Percentiles rank a stretch among this genome's conserved stretches.
Evolutionary conservation across 2,329 filamentous ascomycete species (phyloP).

Genomic region (Colletotrichum liriopes): DNA sequence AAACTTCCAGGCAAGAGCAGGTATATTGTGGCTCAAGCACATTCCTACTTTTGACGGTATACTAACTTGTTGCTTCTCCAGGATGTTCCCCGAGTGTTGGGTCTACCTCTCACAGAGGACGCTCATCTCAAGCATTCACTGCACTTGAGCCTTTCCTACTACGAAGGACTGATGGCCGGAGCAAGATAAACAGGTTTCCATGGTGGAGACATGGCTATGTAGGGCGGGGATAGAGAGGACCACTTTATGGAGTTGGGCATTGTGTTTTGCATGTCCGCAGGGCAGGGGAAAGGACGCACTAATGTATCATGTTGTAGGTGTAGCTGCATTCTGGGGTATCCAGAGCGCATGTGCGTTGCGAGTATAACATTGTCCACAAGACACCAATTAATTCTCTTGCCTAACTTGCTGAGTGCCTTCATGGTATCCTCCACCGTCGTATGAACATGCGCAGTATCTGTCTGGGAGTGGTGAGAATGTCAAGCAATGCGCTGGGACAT

Average conservation of each 20-base stretch:
- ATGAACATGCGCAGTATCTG: not conserved
- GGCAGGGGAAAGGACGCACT: not conserved
- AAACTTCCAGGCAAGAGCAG: conserved; percentile 68
- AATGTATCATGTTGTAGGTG: conserved; percentile 26
- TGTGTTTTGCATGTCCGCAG: not conserved
- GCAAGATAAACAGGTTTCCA: conserved; percentile 4
- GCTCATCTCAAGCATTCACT: conserved; percentile 79
- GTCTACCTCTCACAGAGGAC: conserved; percentile 80
- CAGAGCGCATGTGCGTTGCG: conserved; percentile 9
- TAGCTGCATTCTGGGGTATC: conserved; percentile 16
- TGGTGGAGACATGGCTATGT: not conserved
- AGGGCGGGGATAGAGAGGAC: not conserved
- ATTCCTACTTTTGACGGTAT: not conserved
- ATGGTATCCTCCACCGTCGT: no score
- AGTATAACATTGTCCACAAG: not conserved
- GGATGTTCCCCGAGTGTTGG: conserved; percentile 66
- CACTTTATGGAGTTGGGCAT: not conserved
- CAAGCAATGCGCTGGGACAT: not conserved
- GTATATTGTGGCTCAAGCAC: conserved; percentile 57
- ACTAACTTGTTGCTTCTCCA: conserved; percentile 52
- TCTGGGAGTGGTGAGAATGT: not conserved
- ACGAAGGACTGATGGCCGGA: conserved; percentile 73
- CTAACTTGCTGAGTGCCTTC: not conserved
- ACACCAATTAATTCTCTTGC: not conserved
- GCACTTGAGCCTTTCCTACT: conserved; percentile 79